These are phyloP conservation scores for Gaeumannomyces tritici DNA, from an alignment of 2,329 filamentous ascomycete genomes.

Conservation along the genomic window DNA sequence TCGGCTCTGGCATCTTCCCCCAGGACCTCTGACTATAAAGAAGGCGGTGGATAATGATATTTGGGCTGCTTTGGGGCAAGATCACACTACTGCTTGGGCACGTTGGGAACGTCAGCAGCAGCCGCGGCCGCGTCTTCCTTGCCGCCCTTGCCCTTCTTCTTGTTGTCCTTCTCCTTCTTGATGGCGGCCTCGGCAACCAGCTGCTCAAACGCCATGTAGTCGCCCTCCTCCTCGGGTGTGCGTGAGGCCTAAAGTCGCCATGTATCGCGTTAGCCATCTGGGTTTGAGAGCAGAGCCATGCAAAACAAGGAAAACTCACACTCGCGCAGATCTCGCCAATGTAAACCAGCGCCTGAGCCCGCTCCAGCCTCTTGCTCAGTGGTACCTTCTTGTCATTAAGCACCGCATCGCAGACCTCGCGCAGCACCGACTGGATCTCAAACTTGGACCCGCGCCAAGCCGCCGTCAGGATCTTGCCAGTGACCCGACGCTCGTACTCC, in stretches of 20 bases:
- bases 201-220: conserved; percentile 98
- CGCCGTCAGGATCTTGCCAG: conserved; percentile 93
- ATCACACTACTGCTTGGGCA: conserved; percentile 14
- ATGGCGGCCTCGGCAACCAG: conserved; percentile 92
- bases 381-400: conserved; percentile 71
- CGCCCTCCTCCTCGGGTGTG: conserved; percentile 90
- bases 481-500: conserved; percentile 92
- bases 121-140: conserved; percentile 28
- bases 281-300: conserved; percentile 5
- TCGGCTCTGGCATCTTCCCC: not conserved
- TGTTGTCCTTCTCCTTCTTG: conserved; percentile 85
- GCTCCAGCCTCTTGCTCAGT: conserved; percentile 76
- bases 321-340: conserved; percentile 83
- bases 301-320: conserved; percentile 39
- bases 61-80: too few species aligned
- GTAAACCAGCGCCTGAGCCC: conserved; percentile 80
- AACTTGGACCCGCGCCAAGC: conserved; percentile 96
- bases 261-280: conserved; percentile 9
- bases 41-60: not conserved
- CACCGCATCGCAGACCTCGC: conserved; percentile 87
- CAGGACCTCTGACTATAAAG: too few species aligned
- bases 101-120: conserved; percentile 28
- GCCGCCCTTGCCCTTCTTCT: conserved; percentile 51
- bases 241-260: conserved; percentile 58
- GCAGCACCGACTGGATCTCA: conserved; percentile 91